phyloP scores from a whole-genome alignment of 129 eudicot genomes.

The Daucus carota region DNA sequence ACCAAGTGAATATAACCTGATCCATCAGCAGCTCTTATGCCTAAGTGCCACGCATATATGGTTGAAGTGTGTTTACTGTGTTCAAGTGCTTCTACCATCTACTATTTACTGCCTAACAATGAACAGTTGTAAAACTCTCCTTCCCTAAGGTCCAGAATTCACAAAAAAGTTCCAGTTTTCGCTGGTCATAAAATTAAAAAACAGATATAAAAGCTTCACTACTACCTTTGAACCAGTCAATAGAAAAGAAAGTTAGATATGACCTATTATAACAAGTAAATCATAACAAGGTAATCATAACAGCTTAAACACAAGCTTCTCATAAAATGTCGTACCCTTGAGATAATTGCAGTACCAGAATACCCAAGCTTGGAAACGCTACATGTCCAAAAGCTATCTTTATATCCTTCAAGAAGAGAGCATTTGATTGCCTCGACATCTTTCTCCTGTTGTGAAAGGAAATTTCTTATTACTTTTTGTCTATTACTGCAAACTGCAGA shows the following conservation, averaged over 20 bases:
- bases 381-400: conserved; percentile 89
- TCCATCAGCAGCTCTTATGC: not conserved
- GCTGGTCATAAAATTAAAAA: not conserved
- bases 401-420: conserved; percentile 70
- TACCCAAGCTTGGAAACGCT: conserved; percentile 87
- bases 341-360: conserved; percentile 86
- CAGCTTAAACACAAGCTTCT: not conserved
- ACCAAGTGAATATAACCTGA: not conserved
- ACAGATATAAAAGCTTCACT: not conserved
- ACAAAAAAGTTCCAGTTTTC: not conserved
- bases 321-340: conserved; percentile 51
- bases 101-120: not conserved
- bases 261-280: not conserved
- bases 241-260: not conserved
- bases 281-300: not conserved
- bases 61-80: not conserved
- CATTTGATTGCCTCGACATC: conserved; percentile 70
- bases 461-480: not conserved
- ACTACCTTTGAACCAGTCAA: not conserved
- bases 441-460: conserved; percentile 55
- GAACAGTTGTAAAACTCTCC: not conserved
- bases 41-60: too few species aligned
- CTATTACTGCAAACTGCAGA: not conserved
- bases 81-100: not conserved
- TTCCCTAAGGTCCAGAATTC: not conserved